Conservation (phyloP, 2,329 filamentous ascomycete genomes). For the Verticillium longisporum region DNA sequence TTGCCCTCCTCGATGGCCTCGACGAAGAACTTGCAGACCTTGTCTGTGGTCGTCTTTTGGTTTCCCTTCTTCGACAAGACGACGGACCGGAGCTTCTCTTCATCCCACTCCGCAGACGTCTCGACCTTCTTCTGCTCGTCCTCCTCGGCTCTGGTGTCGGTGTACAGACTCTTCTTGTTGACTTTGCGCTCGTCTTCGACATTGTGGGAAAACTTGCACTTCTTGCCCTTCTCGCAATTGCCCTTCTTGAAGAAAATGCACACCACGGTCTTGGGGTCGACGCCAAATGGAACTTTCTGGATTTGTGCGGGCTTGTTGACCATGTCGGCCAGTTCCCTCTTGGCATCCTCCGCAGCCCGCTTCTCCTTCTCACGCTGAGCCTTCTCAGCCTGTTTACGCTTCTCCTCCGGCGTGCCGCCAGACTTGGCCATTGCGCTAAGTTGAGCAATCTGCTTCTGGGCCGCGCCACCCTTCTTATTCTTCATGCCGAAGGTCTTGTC, state of each 20-base stretch:
- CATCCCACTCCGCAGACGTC: slow-evolving; percentile 95
- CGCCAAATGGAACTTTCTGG: slow-evolving; percentile 97
- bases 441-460: slow-evolving; percentile 85
- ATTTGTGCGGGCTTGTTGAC: slow-evolving; percentile 88
- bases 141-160: slow-evolving; percentile 69
- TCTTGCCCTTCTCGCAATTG: slow-evolving; percentile 91
- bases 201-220: slow-evolving; percentile 98
- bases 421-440: slow-evolving; percentile 67
- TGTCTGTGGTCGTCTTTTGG: slow-evolving; percentile 89
- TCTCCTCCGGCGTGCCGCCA: slow-evolving; percentile 79
- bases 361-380: slow-evolving; percentile 75
- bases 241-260: slow-evolving; percentile 98
- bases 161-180: slow-evolving; percentile 87
- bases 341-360: slow-evolving; percentile 78
- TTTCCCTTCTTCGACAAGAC: slow-evolving; percentile 97
- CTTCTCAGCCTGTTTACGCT: slow-evolving; percentile 67
- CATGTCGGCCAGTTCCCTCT: slow-evolving; percentile 70
- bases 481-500: slow-evolving; percentile 99
- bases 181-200: slow-evolving; percentile 82
- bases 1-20: slow-evolving; percentile 96
- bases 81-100: slow-evolving; percentile 87
- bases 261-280: slow-evolving; percentile 94
- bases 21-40: slow-evolving; percentile 99
- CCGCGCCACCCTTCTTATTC: slow-evolving; percentile 93
- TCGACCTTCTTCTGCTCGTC: slow-evolving; percentile 79